A percentile compares a stretch with the other conserved stretches of the same genome.
These are phyloP conservation scores for Leishmania tarentolae DNA, from an alignment of 208 protist genomes.

Conservation along the genomic window DNA sequence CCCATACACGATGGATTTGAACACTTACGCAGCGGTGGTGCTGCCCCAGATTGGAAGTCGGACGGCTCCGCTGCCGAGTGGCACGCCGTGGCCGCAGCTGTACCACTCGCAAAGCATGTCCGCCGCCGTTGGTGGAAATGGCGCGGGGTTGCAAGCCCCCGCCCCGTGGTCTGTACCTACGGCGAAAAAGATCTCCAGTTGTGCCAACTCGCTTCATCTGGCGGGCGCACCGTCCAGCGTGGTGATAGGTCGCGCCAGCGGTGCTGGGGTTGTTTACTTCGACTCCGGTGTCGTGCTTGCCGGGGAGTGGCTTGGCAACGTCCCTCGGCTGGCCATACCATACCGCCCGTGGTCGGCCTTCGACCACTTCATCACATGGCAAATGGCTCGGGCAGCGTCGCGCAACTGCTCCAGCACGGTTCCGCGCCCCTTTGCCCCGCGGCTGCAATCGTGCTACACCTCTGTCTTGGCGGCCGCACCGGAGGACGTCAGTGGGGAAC, in stretches of 20 bases:
- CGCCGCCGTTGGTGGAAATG: neutral
- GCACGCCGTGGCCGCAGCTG: constrained; percentile 30
- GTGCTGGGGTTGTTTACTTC: constrained; percentile 54
- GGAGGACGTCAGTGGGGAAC: constrained; percentile 29
- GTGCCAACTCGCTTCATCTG: constrained; percentile 23
- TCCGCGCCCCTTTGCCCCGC: constrained; percentile 17
- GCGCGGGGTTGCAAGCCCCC: neutral
- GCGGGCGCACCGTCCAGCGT: constrained; percentile 19
- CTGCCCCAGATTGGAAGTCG: constrained; percentile 23
- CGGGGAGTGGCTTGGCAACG: constrained; percentile 61
- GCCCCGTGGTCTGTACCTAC: constrained; percentile 10
- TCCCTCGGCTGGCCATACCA: constrained; percentile 56
- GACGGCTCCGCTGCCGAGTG: constrained; percentile 20
- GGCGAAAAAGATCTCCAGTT: constrained; percentile 11
- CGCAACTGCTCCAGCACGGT: constrained; percentile 20
- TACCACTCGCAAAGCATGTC: constrained; percentile 26
- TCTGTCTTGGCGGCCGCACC: constrained; percentile 6
- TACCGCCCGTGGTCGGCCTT: constrained; percentile 59
- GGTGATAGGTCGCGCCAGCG: constrained; percentile 41
- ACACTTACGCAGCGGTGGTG: constrained; percentile 24
- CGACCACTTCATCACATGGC: constrained; percentile 45
- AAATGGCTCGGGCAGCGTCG: constrained; percentile 14
- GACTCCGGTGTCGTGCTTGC: constrained; percentile 62
- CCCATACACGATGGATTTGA: constrained; percentile 22
- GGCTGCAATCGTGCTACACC: constrained; percentile 33